These are phyloP conservation scores for Globisporangium barbulae DNA, from an alignment of 352 stramenopile genomes.

Conservation along the genomic window DNA sequence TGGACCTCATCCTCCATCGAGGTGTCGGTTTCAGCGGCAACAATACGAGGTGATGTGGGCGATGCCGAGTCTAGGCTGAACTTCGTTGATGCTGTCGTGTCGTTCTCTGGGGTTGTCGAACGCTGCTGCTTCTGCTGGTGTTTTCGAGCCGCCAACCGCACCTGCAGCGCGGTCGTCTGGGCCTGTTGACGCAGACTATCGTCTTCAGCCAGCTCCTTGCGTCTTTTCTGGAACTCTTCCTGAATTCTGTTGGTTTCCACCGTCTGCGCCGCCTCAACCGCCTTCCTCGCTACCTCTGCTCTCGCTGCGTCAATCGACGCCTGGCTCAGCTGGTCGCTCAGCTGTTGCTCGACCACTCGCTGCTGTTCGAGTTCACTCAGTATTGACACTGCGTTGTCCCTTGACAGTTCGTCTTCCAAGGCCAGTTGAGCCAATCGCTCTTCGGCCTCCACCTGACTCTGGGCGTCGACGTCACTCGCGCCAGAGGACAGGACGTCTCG, in stretches of 20 bases:
- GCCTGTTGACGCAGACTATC: neutral
- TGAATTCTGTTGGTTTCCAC: slow-evolving; percentile 2
- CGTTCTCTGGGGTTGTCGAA: neutral
- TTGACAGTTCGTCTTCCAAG: neutral
- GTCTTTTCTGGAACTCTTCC: slow-evolving; percentile 1
- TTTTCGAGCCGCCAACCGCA: neutral
- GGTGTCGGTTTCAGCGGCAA: neutral
- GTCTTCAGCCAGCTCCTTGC: neutral
- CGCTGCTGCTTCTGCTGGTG: neutral
- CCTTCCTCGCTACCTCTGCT: slow-evolving; percentile 12
- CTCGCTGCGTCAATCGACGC: neutral
- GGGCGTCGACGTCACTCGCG: neutral
- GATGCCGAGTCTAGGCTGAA: neutral
- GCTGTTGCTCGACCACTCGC: neutral
- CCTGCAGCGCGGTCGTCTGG: slow-evolving; percentile 2
- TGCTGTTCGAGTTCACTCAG: slow-evolving; percentile 3
- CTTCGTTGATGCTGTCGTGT: neutral
- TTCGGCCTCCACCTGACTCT: neutral
- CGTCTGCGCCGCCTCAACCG: neutral
- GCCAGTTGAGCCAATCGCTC: slow-evolving; percentile 2
- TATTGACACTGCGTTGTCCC: neutral
- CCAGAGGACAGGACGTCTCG: slow-evolving; percentile 1
- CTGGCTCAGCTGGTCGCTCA: neutral
- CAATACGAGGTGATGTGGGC: no score
- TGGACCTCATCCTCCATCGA: slow-evolving; percentile 27